Base-by-base conservation (phyloP, 345 rosid species). In the Streptanthus diversifolius region DNA sequence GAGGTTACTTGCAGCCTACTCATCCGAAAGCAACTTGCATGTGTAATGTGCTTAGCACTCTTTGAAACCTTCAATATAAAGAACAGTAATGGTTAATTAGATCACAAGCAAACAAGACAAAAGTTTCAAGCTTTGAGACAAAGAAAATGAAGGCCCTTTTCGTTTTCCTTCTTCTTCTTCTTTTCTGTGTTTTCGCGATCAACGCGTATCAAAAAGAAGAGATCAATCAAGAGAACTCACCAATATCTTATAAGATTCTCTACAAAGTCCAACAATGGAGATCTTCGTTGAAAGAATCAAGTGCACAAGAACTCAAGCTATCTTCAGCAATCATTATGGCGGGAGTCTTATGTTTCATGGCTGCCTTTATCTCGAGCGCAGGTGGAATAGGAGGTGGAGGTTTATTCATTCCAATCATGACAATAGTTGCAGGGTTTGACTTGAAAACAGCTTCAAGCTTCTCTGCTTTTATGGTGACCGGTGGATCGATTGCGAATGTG, bases 301-400 rank as follows among this genome's bases (percentile, higher is more conserved):
- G 58, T 19, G 80, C 66, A 9, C 48, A 73, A 49, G 66, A 54
- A 15, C 64, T 87, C 49, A 78, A 82, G 19, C 45, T 84, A 1
- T 66, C 86, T 59, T 37, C 83, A 13, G 80, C 82, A 0, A 78
- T 76, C 33, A 71, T 82, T 11, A 4, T 81, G 5, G 83, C 98
- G 5, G 93, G 85, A 44, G 32, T 80, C 27, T 65, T 85, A 1
- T 89, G 98, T 22, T 93, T 90, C 81, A 8, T 84, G 4, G 91
- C 96, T 37, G 81, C 95, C 11, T 64, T 92, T 0, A 80, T 91
- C n/a, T 91, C 98, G 1, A 91, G 97, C 67, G 98, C 97, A 1
- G 98, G 96, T 13, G 98, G 97, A 19, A 85, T 91, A 25, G 97
- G 98, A 0, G 98, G 95, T 5, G 98, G 97, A 17, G 98, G 97